Conservation (phyloP, 306 rosid genomes). For the Prunus armeniaca region DNA sequence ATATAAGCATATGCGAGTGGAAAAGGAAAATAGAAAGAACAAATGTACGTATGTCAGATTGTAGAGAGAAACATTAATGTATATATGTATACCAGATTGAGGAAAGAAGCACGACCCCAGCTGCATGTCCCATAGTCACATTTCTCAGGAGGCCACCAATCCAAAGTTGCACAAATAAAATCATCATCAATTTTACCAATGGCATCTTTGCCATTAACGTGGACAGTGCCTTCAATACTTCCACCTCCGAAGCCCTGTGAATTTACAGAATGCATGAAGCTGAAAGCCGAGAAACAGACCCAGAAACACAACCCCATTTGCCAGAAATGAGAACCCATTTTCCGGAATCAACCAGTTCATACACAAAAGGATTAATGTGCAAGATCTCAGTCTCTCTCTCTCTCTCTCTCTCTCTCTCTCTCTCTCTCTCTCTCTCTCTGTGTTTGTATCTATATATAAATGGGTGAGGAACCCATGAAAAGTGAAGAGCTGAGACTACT, state of each 20-base stretch:
- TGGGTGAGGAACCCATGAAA: background rate
- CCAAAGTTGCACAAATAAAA: conserved; percentile 87
- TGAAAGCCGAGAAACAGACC: conserved; percentile 35
- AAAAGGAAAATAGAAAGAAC: background rate
- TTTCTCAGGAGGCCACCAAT: conserved; percentile 99
- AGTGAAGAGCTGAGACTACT: background rate
- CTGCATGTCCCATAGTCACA: conserved; percentile 88
- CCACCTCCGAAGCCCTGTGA: conserved; percentile 27
- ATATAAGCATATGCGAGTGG: background rate
- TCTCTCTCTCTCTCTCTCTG: background rate
- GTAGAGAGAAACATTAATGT: background rate
- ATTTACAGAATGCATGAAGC: conserved; percentile 27
- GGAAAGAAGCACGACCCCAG: conserved; percentile 85
- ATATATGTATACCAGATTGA: conserved; percentile 61
- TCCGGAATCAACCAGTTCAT: background rate
- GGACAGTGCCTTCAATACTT: conserved; percentile 45
- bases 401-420: background rate
- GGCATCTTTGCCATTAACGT: conserved; percentile 46
- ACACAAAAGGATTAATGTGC: too few relatives aligned
- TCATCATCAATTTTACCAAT: conserved; percentile 74
- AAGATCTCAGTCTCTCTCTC: background rate
- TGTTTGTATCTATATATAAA: background rate
- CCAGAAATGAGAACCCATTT: conserved; percentile 59
- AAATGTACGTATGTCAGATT: background rate
- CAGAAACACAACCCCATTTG: conserved; percentile 48